Conservation (phyloP, 345 rosid genomes). For the Boechera divaricarpa region DNA sequence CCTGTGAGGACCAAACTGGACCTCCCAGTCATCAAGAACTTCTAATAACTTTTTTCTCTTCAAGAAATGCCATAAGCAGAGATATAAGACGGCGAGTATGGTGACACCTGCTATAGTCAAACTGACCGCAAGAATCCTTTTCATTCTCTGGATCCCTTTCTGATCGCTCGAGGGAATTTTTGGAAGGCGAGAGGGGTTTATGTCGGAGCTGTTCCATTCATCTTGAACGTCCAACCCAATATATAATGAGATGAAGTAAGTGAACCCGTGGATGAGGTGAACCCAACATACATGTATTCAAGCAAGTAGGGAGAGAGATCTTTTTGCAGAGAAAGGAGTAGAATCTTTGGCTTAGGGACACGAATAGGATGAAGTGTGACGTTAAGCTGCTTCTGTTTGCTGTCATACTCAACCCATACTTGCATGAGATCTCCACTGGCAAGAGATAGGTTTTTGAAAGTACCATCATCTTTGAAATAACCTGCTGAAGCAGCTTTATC, state of each 20-base stretch:
- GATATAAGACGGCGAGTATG: not conserved
- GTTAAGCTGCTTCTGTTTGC: conserved; percentile 35
- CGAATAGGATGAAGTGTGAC: conserved; percentile 54
- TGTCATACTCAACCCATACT: conserved; percentile 63
- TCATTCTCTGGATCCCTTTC: not conserved
- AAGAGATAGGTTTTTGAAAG: conserved; percentile 33
- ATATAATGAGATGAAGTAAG: conserved; percentile 25
- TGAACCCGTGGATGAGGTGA: not conserved
- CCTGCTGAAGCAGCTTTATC: conserved; percentile 36
- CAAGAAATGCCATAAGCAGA: conserved; percentile 9
- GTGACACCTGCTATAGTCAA: not conserved
- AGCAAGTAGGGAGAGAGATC: conserved; percentile 49
- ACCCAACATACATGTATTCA: conserved; percentile 46
- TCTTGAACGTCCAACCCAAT: conserved; percentile 34
- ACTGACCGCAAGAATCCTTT: not conserved
- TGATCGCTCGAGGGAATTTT: not conserved
- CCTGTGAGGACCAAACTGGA: conserved; percentile 74
- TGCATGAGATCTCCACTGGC: conserved; percentile 50
- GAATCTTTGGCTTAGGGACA: conserved; percentile 47
- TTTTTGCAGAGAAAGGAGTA: conserved; percentile 1
- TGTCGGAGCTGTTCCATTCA: conserved; percentile 53
- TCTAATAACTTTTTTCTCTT: conserved; percentile 13
- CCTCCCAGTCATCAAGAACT: conserved; percentile 70
- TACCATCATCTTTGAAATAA: conserved; percentile 42
- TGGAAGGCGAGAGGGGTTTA: conserved; percentile 23